Base-by-base conservation (phyloP, 306 rosid genomes). In the Trifolium fragiferum region DNA sequence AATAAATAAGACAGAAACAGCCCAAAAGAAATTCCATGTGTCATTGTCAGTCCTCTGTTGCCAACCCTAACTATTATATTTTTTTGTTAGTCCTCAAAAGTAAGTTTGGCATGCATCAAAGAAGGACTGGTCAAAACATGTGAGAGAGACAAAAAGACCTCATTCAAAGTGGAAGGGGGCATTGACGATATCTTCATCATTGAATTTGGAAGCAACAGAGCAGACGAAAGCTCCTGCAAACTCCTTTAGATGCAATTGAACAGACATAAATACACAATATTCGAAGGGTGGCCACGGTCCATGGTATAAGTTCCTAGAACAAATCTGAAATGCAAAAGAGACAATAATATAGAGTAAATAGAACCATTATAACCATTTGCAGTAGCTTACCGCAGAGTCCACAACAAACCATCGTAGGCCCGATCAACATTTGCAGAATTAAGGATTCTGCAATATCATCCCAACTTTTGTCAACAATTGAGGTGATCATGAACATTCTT, bases 151-250 rank as follows among this genome's bases (percentile, higher is more conserved):
- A 68, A 70, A 78, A 59, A 72, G 40, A 90, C 97, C 92, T 91
- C 89, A 70, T 80, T 84, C 70, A 68, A 70, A 7, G 78, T 60
- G 80, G 86, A 82, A 74, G 85, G 80, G 12, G 81, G 43, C 77
- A 53, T 60, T 8, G 82, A 83, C 14, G 83, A 85, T 25, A 55
- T 81, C 67, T 80, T 83, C 74, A 47, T 65, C 84, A 65, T 44
- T 76, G 76, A 81, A 78, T 81, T 80, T 35, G 90, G 88, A 78
- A 84, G 80, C 78, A 87, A 81, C 68, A 87, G 71, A 79, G 92
- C 82, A 38, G 76, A 80, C 2, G 98, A 88, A 79, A 93, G 94
- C 86, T 88, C 97, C 84, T 88, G 96, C 92, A 93, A 81, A 84
- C 93, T 86, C 96, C 97, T 93, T 86, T 40, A 68, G 49, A 72